Percentiles rank a stretch among this genome's conserved stretches.
These are phyloP conservation scores for Trichoderma endophyticum DNA, from an alignment of 2,329 filamentous ascomycete genomes.

Conservation along the genomic window DNA sequence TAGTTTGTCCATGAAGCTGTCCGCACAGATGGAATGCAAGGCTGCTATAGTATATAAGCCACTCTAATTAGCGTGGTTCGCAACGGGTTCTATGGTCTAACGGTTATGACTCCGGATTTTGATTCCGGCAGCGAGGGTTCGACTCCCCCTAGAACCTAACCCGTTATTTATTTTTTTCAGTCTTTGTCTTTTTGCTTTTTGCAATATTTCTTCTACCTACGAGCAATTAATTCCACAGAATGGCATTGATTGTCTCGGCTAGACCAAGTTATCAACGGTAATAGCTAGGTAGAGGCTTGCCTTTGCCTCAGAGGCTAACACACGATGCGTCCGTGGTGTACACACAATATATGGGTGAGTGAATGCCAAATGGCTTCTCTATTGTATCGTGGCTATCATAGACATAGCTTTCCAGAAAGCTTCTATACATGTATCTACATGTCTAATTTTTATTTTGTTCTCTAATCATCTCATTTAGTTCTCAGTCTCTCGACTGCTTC, in stretches of 20 bases:
- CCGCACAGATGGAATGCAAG: background rate
- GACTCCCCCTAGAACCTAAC: conserved; percentile 19
- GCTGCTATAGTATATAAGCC: background rate
- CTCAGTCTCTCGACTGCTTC: background rate
- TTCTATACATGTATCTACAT: background rate
- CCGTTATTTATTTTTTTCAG: background rate
- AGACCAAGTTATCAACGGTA: background rate
- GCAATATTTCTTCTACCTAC: background rate
- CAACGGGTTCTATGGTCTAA: conserved; percentile 19
- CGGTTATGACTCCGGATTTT: conserved; percentile 20
- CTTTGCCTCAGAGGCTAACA: background rate
- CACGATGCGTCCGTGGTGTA: background rate
- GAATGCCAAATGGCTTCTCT: background rate
- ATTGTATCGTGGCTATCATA: background rate
- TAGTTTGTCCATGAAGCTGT: background rate
- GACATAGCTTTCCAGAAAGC: background rate
- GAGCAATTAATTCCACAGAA: background rate
- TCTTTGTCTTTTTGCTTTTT: background rate
- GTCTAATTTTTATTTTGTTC: background rate
- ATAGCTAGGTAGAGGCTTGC: background rate
- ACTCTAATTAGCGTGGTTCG: background rate
- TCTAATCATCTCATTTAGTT: background rate
- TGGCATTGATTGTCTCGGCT: background rate
- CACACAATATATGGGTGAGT: background rate
- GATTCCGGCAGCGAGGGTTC: conserved; percentile 20